A percentile compares a stretch with the other conserved stretches of the same genome.
Evolutionary conservation across 352 stramenopile species (phyloP).

Genomic region (Globisporangium uncinulatum): DNA sequence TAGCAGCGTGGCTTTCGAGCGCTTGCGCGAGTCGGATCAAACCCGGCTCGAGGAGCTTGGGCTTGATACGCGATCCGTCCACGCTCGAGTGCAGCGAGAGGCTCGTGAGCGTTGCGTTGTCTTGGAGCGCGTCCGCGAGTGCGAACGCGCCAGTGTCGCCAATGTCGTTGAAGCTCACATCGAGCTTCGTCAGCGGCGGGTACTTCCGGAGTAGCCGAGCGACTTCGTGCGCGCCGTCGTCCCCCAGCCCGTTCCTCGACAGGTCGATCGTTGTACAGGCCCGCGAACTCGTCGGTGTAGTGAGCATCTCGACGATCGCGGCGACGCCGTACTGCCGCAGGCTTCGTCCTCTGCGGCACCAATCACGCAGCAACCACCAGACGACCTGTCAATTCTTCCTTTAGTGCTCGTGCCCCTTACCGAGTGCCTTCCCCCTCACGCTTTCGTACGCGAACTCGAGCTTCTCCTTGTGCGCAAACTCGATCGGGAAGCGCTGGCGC

Average conservation of each 20-base stretch:
- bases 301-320: constrained; percentile 38
- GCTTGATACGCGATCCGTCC: constrained; percentile 24
- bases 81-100: constrained; percentile 44
- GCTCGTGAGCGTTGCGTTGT: constrained; percentile 39
- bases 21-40: constrained; percentile 27
- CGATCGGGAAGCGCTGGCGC: constrained; percentile 37
- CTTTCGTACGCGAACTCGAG: constrained; percentile 36
- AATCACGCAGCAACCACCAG: too few species aligned
- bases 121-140: constrained; percentile 32
- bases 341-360: constrained; percentile 26
- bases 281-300: constrained; percentile 2
- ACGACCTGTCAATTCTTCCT: too few species aligned
- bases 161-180: constrained; percentile 77
- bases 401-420: too few species aligned
- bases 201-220: constrained; percentile 33
- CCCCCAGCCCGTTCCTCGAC: constrained; percentile 44
- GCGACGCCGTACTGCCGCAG: constrained; percentile 47
- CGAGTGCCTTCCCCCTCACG: too few species aligned
- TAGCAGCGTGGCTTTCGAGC: constrained; percentile 27
- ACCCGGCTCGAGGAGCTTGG: constrained; percentile 35
- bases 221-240: constrained; percentile 46
- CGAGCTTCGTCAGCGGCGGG: constrained; percentile 29
- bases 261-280: constrained; percentile 39
- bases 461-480: constrained; percentile 28
- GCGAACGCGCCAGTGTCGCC: constrained; percentile 36